Evolutionary conservation across 805 yeast genomes (phyloP), one percentile per base, ranked within the genome.

Genomic region (Zygosaccharomyces lentus): DNA sequence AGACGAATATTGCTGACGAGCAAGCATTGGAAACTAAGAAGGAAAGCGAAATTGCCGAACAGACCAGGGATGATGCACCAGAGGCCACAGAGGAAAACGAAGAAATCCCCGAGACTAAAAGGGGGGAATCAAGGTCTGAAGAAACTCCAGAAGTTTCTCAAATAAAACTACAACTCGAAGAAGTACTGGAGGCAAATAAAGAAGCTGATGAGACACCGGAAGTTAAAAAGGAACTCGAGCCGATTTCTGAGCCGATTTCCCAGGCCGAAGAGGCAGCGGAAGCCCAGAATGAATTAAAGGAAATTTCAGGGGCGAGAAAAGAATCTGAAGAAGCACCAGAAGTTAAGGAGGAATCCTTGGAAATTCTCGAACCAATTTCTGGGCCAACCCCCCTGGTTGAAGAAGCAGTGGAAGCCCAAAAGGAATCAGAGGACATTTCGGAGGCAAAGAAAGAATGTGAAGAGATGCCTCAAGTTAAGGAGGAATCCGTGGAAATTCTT

Each of bases 1-100:
- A 50, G 21, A 42, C 43, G 26, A 44, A 43, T 39, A 47, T 37
- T n/a, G 24, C 41, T 9, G 38, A 15, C 25, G 48, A 25, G 21
- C 35, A 16, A 10, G 45, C 45, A 25, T 24, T 49, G 29, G 48
- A 45, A 41, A 37, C 42, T 15, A 23, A 41, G 26, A 27, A 35
- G 9, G 37, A 27, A 8, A 41, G 34, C 15, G 49, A 35, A 34
- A 31, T 25, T 12, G 31, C 37, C 16, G 48, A 46, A 27, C 7
- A 32, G 23, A 41, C 16, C 4, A n/a, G 41, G 21, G 40, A 46
- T 38, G 42, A 25, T 21, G 24, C 38, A 13, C 34, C 12, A 19
- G 48, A 41, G 6, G 41, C 17, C 8, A 15, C 30, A 19, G n/a
- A 19, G 15, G 39, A 16, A 4, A 7, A 16, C 12, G 15, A 15